Evolutionary conservation across 1,284 basidiomycete species (phyloP), one percentile per base, ranked within the genome.

Genomic region (Lignosus rhinocerotis): DNA sequence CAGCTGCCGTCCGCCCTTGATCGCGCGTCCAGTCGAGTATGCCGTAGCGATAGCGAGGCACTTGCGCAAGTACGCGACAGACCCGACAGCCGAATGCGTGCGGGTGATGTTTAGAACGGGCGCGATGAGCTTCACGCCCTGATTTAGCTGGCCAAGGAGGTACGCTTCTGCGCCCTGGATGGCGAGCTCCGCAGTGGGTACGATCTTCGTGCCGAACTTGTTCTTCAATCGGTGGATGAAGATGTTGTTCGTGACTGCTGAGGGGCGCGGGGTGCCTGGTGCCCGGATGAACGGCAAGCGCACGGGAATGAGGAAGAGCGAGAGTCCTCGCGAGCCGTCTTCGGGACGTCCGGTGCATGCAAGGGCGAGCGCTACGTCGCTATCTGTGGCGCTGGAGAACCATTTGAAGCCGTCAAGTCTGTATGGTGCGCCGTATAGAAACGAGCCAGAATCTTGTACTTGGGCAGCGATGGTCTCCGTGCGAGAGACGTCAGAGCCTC

Each of bases 331-430:
- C 1, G 87, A 85, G 9, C 88, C 87, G 17, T 75, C 71, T 53
- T 75, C 65, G 11, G 67, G 62, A 7, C 77, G 70, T 0, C 85
- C 86, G 2, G 89, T 92, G 34, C 90, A 83, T 3, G 87, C 91
- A 11, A 92, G 75, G 0, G 88, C 88, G 25, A 92, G 77, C 0
- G 89, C 80, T 16, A 92, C 75, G 56, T 92, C 78, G 62, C 85
- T 85, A 65, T 93, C 92, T 0, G 90, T 90, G 1, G 91, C 92
- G 54, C 87, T 90, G 11, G 89, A 90, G 75, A 93, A 93, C 91
- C 90, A 90, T 73, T 92, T 92, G 73, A 92, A 84, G 1, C 90
- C 88, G 62, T 90, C 75, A 30, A 92, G 71, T 19, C 67, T 73
- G 68, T 87, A 89, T 44, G 75, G 70, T 2, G 79, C 73, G n/a